Evolutionary conservation across 257 asterid genomes (phyloP).

Genomic region (Jasminum sambac): DNA sequence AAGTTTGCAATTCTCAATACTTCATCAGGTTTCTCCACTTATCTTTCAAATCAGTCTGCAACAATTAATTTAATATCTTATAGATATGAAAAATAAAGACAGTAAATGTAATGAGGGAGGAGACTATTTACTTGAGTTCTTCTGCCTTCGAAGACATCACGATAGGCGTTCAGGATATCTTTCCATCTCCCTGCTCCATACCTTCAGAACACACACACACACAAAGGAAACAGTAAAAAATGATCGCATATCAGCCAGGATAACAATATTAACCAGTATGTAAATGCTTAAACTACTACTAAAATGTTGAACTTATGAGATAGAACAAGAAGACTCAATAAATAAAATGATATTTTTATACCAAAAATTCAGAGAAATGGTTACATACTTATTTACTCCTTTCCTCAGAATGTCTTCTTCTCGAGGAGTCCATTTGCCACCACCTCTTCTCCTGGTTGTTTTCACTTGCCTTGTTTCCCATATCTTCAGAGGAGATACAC

Average conservation of each 20-base stretch:
- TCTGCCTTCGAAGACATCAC: constrained; percentile 52
- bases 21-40: constrained; percentile 89
- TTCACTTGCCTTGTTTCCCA: constrained; percentile 22
- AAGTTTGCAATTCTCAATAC: constrained; percentile 23
- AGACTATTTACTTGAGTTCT: constrained; percentile 57
- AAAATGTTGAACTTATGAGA: too few species aligned
- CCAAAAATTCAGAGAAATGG: neutral
- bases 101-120: constrained; percentile 6
- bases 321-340: neutral
- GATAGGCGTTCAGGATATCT: constrained; percentile 41
- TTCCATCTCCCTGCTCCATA: constrained; percentile 78
- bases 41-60: constrained; percentile 87
- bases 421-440: constrained; percentile 50
- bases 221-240: too few species aligned
- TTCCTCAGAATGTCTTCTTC: constrained; percentile 81
- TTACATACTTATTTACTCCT: constrained; percentile 64
- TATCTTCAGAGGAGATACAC: constrained; percentile 50
- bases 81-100: constrained; percentile 16
- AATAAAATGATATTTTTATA: neutral
- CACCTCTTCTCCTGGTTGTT: constrained; percentile 50
- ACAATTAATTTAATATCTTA: constrained; percentile 11
- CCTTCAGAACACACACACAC: too few species aligned
- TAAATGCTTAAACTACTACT: too few species aligned
- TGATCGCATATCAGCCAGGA: too few species aligned
- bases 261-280: too few species aligned